Percentiles rank a stretch among this genome's conserved stretches.
These are phyloP conservation scores for Fonsecaea erecta DNA, from an alignment of 2,329 filamentous ascomycete genomes.

Conservation along the genomic window DNA sequence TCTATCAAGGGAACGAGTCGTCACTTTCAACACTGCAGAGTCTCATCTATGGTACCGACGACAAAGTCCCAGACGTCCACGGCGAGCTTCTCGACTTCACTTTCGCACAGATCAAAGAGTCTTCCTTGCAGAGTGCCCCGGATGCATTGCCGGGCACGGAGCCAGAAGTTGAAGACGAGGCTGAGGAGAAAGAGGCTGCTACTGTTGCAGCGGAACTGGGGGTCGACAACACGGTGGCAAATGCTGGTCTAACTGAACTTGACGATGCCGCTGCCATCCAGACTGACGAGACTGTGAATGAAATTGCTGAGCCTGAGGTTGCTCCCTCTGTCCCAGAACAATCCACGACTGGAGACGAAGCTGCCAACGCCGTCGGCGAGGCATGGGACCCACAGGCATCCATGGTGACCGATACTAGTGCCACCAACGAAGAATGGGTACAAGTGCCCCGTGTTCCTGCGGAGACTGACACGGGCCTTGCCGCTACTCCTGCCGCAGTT, in stretches of 20 bases:
- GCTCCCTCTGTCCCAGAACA: slow-evolving; percentile 44
- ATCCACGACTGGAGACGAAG: slow-evolving; percentile 47
- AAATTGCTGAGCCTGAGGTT: slow-evolving; percentile 26
- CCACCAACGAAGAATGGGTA: slow-evolving; percentile 69
- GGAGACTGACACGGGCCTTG: slow-evolving; percentile 72
- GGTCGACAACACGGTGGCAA: slow-evolving; percentile 64
- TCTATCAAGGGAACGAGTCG: slow-evolving; percentile 65
- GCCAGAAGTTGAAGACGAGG: slow-evolving; percentile 49
- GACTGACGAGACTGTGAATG: slow-evolving; percentile 57
- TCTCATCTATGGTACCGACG: slow-evolving; percentile 63
- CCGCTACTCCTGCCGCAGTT: slow-evolving; percentile 62
- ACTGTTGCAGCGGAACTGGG: slow-evolving; percentile 44
- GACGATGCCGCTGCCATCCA: slow-evolving; percentile 61
- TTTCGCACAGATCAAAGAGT: slow-evolving; percentile 59
- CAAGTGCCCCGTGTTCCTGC: slow-evolving; percentile 72
- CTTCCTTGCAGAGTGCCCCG: slow-evolving; percentile 50
- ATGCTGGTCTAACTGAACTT: slow-evolving; percentile 65
- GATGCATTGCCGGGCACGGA: slow-evolving; percentile 35
- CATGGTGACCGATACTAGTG: slow-evolving; percentile 52
- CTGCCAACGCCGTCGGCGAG: slow-evolving; percentile 54
- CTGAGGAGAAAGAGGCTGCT: slow-evolving; percentile 49
- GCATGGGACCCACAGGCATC: slow-evolving; percentile 61
- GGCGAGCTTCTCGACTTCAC: slow-evolving; percentile 59
- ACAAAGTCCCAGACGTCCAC: slow-evolving; percentile 63
- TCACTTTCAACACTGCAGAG: slow-evolving; percentile 65